These are phyloP conservation scores for Arabidopsis arenosa DNA, from an alignment of 345 rosid species.

Conservation along the genomic window DNA sequence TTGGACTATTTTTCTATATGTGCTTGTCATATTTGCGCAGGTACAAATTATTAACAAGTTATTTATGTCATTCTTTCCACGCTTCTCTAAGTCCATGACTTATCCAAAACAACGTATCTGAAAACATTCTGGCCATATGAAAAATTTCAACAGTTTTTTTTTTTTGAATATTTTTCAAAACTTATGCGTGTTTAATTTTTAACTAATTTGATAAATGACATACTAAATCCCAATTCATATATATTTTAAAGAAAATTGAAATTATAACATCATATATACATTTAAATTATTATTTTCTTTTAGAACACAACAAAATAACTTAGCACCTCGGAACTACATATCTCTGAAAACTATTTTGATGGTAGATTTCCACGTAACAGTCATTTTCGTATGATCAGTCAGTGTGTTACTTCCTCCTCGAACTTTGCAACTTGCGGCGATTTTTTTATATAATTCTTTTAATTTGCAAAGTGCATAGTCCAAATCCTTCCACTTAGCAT, in stretches of 20 bases:
- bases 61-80: not conserved
- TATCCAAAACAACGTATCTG: not conserved
- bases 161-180: not conserved
- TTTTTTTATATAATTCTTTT: not conserved
- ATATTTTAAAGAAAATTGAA: not conserved
- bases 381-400: constrained; percentile 5
- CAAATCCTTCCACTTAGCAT: constrained; percentile 30
- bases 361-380: constrained; percentile 25
- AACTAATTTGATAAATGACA: not conserved
- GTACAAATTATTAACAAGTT: not conserved
- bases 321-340: too few species aligned
- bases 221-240: not conserved
- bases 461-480: constrained; percentile 34
- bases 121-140: not conserved
- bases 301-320: too few species aligned
- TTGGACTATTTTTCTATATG: not conserved
- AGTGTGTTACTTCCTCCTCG: constrained; percentile 26
- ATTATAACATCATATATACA: too few species aligned
- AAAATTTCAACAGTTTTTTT: not conserved
- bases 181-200: not conserved
- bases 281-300: too few species aligned
- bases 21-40: not conserved
- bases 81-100: not conserved
- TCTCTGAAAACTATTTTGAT: constrained; percentile 3
- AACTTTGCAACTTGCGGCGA: not conserved